These are phyloP conservation scores for Calamus simplicifolius DNA, from an alignment of 176 grass and related monocot species.

Conservation along the genomic window DNA sequence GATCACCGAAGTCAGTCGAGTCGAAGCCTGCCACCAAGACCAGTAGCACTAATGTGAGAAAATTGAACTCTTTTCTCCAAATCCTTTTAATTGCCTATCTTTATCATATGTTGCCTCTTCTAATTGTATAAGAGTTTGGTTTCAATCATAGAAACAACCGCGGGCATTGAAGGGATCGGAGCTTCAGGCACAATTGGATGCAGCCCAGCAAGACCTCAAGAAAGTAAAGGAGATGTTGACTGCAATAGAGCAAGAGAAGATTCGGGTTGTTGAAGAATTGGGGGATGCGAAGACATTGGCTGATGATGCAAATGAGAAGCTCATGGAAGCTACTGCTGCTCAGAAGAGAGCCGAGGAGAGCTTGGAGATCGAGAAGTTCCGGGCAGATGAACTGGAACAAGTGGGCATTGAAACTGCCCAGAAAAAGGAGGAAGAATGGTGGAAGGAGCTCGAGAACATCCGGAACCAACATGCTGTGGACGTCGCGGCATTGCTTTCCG, in stretches of 20 bases:
- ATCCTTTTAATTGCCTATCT: background rate
- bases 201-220: slow-evolving; percentile 38
- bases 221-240: slow-evolving; percentile 50
- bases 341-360: slow-evolving; percentile 35
- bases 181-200: slow-evolving; percentile 43
- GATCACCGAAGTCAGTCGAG: slow-evolving; percentile 38
- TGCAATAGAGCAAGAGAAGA: slow-evolving; percentile 56
- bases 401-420: slow-evolving; percentile 20
- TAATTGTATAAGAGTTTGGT: slow-evolving; percentile 6
- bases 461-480: slow-evolving; percentile 58
- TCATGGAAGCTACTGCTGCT: slow-evolving; percentile 30
- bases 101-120: background rate
- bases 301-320: slow-evolving; percentile 62
- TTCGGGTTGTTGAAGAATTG: slow-evolving; percentile 45
- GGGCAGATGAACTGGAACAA: slow-evolving; percentile 20
- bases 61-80: background rate
- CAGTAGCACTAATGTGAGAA: slow-evolving; percentile 16
- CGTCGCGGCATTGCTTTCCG: slow-evolving; percentile 15
- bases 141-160: slow-evolving; percentile 41
- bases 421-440: slow-evolving; percentile 53
- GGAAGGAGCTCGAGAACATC: slow-evolving; percentile 54
- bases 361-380: slow-evolving; percentile 23
- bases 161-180: slow-evolving; percentile 34
- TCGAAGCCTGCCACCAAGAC: slow-evolving; percentile 39
- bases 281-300: slow-evolving; percentile 39